Conservation (phyloP, 2,329 filamentous ascomycete genomes). For the Sclerotinia subarctica region DNA sequence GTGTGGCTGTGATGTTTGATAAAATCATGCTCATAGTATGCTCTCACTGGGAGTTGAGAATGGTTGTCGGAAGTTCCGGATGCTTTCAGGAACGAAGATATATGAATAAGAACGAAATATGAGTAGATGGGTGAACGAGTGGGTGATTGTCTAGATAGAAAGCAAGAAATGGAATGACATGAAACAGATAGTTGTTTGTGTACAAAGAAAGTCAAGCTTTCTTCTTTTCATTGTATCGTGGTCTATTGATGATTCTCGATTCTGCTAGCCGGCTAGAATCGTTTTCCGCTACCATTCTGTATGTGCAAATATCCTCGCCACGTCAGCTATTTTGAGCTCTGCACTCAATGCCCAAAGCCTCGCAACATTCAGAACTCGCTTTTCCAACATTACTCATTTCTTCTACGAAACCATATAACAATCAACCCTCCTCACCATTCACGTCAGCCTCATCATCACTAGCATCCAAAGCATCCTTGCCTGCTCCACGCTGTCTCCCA, state of each 20-base stretch:
- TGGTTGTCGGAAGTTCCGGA: not conserved
- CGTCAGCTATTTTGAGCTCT: not conserved
- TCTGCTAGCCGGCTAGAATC: not conserved
- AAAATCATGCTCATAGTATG: too few species aligned
- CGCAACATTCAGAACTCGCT: not conserved
- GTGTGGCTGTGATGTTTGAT: not conserved
- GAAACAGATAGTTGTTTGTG: not conserved
- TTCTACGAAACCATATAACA: not conserved
- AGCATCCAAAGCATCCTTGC: conserved; percentile 16
- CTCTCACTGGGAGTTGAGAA: not conserved
- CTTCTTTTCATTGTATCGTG: not conserved
- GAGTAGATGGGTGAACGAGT: not conserved
- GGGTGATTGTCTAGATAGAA: not conserved
- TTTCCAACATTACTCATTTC: not conserved
- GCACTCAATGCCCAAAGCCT: not conserved
- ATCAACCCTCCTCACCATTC: conserved; percentile 24
- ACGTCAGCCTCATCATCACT: conserved; percentile 24
- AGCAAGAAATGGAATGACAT: not conserved
- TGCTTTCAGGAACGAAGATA: not conserved
- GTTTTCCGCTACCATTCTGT: not conserved
- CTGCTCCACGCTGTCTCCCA: conserved; percentile 46
- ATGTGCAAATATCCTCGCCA: not conserved
- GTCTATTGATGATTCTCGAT: not conserved
- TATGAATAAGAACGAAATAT: not conserved
- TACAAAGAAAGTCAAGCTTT: not conserved